Evolutionary conservation across 2,329 filamentous ascomycete genomes (phyloP).

Genomic region (Cercospora berteroae): DNA sequence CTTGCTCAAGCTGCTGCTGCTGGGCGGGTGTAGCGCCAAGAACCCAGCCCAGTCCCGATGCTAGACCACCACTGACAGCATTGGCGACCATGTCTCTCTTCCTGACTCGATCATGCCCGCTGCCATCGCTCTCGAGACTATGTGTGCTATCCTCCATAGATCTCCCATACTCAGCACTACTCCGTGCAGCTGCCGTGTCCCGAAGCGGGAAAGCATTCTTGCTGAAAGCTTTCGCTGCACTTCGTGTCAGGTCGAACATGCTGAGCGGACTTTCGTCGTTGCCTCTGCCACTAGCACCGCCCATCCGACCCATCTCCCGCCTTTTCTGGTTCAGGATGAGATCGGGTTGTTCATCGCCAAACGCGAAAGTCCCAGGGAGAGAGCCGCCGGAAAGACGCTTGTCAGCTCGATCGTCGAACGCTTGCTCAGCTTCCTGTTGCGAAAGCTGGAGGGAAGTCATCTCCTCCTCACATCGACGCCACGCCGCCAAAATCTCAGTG

Average conservation of each 20-base stretch:
- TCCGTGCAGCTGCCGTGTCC: constrained; percentile 15
- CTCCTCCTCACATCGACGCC: constrained; percentile 75
- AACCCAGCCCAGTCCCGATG: constrained; percentile 64
- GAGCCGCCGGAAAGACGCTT: constrained; percentile 36
- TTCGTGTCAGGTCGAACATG: constrained; percentile 53
- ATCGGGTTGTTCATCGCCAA: constrained; percentile 37
- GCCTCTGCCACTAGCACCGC: constrained; percentile 27
- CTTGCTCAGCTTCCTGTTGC: constrained; percentile 66
- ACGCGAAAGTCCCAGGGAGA: constrained; percentile 48
- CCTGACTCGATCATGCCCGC: constrained; percentile 50
- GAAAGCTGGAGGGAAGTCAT: constrained; percentile 64
- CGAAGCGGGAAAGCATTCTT: constrained; percentile 48
- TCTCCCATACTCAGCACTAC: constrained; percentile 16
- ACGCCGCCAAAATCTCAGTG: constrained; percentile 71
- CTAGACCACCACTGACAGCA: constrained; percentile 62
- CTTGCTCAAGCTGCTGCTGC: constrained; percentile 14
- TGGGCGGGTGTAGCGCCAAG: constrained; percentile 48
- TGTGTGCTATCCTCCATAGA: constrained; percentile 26
- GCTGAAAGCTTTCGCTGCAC: constrained; percentile 49
- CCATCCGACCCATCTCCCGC: constrained; percentile 40
- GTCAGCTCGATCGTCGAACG: constrained; percentile 67
- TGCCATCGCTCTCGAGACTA: constrained; percentile 28
- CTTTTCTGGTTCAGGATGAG: constrained; percentile 42
- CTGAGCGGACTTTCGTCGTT: constrained; percentile 53
- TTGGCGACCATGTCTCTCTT: constrained; percentile 71